A percentile compares a stretch with the other conserved stretches of the same genome.
Conservation (phyloP, 2,329 filamentous ascomycete genomes). For the Neophaeococcomyces mojaviensis region DNA sequence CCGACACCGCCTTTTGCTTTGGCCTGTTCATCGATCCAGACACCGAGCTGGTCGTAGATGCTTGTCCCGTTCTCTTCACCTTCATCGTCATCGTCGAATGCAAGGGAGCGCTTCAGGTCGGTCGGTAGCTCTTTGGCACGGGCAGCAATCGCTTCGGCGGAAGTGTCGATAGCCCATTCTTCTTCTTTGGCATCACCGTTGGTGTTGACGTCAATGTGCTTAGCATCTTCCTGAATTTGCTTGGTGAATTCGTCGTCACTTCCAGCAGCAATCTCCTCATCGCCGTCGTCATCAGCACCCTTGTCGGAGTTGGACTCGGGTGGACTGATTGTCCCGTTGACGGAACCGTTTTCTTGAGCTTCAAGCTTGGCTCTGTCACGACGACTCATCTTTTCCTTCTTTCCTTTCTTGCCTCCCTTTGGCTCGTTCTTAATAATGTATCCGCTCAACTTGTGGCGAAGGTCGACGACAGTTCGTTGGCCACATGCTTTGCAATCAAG, state of each 20-base stretch:
- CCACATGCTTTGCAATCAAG: constrained; percentile 99
- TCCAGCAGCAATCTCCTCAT: constrained; percentile 59
- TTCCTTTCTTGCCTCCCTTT: constrained; percentile 93
- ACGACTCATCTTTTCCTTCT: constrained; percentile 85
- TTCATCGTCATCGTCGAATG: constrained; percentile 70
- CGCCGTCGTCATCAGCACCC: constrained; percentile 55
- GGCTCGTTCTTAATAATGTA: constrained; percentile 96
- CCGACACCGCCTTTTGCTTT: constrained; percentile 62
- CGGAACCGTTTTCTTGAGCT: constrained; percentile 47
- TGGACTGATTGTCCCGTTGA: constrained; percentile 50
- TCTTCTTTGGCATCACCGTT: constrained; percentile 65
- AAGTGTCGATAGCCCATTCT: constrained; percentile 95
- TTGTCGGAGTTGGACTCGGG: constrained; percentile 59
- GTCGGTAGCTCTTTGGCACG: constrained; percentile 88
- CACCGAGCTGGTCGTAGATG: constrained; percentile 82
- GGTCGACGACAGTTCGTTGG: constrained; percentile 82
- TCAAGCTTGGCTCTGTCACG: constrained; percentile 69
- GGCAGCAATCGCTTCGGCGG: constrained; percentile 87
- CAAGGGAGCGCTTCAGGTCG: constrained; percentile 88
- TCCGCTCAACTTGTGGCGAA: constrained; percentile 88
- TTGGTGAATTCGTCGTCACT: constrained; percentile 91
- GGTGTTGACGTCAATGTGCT: constrained; percentile 62
- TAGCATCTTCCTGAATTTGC: constrained; percentile 59
- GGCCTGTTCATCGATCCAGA: constrained; percentile 76
- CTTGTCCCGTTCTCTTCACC: constrained; percentile 73